Conservation (phyloP, 225 moss, liverwort and hornwort species). For the Marchantia paleacea region DNA sequence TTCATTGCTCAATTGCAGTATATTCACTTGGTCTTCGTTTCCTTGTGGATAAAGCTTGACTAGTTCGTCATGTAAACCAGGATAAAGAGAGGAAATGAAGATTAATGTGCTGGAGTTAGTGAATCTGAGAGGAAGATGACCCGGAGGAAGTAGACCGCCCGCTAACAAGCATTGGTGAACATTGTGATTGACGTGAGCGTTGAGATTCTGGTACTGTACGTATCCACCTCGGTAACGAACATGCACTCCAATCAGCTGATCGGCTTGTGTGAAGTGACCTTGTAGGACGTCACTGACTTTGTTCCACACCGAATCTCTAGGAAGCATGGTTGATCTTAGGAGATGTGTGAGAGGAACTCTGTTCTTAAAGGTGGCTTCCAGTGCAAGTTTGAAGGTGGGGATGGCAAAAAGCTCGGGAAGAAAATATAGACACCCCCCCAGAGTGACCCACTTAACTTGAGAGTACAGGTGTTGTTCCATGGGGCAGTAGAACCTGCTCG, state of each 20-base stretch:
- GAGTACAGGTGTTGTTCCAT: slow-evolving; percentile 33
- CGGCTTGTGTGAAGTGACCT: slow-evolving; percentile 10
- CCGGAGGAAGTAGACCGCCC: slow-evolving; percentile 17
- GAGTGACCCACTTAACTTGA: slow-evolving; percentile 29
- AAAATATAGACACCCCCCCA: slow-evolving; percentile 41
- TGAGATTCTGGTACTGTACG: slow-evolving; percentile 15
- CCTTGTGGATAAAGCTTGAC: not conserved
- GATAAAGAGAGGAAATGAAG: slow-evolving; percentile 30
- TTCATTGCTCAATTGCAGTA: slow-evolving; percentile 27
- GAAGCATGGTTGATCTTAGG: slow-evolving; percentile 20
- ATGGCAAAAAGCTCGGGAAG: slow-evolving; percentile 41
- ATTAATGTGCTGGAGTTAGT: slow-evolving; percentile 12
- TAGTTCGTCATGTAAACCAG: slow-evolving; percentile 20
- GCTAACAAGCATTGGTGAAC: slow-evolving; percentile 16
- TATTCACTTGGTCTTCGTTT: slow-evolving; percentile 12
- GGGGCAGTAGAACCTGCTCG: slow-evolving; percentile 36
- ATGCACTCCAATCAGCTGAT: slow-evolving; percentile 24
- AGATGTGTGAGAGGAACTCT: slow-evolving; percentile 27
- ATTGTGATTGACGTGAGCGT: slow-evolving; percentile 20
- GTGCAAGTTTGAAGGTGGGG: slow-evolving; percentile 22
- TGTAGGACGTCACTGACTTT: slow-evolving; percentile 19
- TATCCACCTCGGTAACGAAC: slow-evolving; percentile 29
- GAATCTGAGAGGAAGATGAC: not conserved
- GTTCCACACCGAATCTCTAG: slow-evolving; percentile 22
- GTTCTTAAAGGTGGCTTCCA: slow-evolving; percentile 29